phyloP scores from a whole-genome alignment of 352 stramenopile species.

The Pythium rishiriense region DNA sequence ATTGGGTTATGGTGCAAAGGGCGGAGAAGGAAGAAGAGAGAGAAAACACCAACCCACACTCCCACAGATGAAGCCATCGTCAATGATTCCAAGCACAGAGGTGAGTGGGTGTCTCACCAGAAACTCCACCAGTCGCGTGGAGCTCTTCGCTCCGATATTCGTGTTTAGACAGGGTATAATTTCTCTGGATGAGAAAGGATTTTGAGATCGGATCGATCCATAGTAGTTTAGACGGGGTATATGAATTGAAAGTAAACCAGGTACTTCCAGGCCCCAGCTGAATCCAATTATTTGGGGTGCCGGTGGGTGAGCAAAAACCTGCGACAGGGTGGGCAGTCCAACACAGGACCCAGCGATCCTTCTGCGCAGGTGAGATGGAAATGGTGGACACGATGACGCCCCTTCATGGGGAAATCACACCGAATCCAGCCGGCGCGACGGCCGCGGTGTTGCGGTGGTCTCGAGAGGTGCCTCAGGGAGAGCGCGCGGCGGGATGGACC shows the following conservation, averaged over 20 bases:
- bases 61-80: too few relatives aligned
- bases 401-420: not conserved
- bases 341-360: not conserved
- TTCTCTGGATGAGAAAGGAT: too few relatives aligned
- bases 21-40: not conserved
- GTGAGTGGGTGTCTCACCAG: not conserved
- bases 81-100: too few relatives aligned
- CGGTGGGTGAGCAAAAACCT: not conserved
- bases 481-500: not conserved
- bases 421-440: not conserved
- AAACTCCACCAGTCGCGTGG: not conserved
- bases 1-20: not conserved
- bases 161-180: not conserved
- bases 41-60: too few relatives aligned
- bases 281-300: not conserved
- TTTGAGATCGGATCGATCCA: too few relatives aligned
- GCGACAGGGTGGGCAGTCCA: slow-evolving; percentile 4
- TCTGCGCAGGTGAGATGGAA: not conserved
- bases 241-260: slow-evolving; percentile 5
- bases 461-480: not conserved
- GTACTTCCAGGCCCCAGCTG: not conserved
- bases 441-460: too few relatives aligned
- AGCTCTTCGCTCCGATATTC: not conserved
- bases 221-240: slow-evolving; percentile 17
- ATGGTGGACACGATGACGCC: slow-evolving; percentile 6